These are phyloP conservation scores for Blastocystis sp. DNA, from an alignment of 352 stramenopile species.

Conservation along the genomic window DNA sequence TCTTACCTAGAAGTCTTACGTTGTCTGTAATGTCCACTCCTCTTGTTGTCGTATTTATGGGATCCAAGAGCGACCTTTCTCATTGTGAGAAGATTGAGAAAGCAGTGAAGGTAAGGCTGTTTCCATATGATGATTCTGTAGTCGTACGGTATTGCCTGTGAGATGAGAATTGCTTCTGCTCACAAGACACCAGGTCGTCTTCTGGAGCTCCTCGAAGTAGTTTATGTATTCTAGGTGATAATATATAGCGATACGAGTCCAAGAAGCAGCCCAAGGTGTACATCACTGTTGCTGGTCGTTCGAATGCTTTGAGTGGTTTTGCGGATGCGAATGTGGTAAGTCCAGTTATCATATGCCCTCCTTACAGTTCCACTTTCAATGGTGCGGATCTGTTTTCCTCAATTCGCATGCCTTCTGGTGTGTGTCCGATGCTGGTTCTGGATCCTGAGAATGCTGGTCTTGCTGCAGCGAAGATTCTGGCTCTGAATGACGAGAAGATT, in stretches of 20 bases:
- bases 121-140: background rate
- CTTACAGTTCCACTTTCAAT: conserved; percentile 46
- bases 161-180: conserved; percentile 61
- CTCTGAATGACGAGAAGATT: conserved; percentile 23
- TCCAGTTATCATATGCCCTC: conserved; percentile 61
- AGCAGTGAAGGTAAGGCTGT: conserved; percentile 4
- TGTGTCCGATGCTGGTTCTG: conserved; percentile 60
- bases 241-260: conserved; percentile 41
- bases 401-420: conserved; percentile 57
- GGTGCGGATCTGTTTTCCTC: conserved; percentile 59
- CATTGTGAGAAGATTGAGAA: conserved; percentile 63
- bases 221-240: background rate
- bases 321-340: conserved; percentile 42
- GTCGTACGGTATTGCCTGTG: conserved; percentile 48
- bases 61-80: conserved; percentile 36
- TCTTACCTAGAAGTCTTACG: background rate
- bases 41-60: conserved; percentile 63
- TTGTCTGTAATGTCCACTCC: conserved; percentile 58
- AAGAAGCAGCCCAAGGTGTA: conserved; percentile 60
- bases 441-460: conserved; percentile 44
- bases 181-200: conserved; percentile 60
- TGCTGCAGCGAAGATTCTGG: conserved; percentile 60
- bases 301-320: conserved; percentile 59
- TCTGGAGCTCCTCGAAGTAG: conserved; percentile 37
- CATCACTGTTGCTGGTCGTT: conserved; percentile 62